Evolutionary conservation across 306 rosid species (phyloP).

Genomic region (Gynostemma pentaphyllum): DNA sequence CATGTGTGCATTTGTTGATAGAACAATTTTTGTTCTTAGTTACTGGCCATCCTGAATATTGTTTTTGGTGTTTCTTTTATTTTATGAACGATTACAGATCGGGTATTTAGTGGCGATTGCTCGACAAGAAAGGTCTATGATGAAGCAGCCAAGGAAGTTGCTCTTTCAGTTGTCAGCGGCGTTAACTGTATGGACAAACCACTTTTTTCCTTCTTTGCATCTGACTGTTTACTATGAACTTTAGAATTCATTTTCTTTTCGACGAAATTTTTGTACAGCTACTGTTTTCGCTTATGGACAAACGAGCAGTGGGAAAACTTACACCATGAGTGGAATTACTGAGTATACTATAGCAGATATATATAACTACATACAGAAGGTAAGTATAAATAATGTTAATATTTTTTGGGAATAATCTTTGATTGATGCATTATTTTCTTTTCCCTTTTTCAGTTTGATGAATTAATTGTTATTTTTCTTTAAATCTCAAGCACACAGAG

Average conservation of each 20-base stretch:
- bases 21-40: no score
- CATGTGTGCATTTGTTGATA: no score
- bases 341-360: constrained; percentile 74
- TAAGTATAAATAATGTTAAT: constrained; percentile 10
- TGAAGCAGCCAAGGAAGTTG: constrained; percentile 86
- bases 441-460: constrained; percentile 18
- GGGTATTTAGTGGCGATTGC: constrained; percentile 71
- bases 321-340: constrained; percentile 87
- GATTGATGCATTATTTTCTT: constrained; percentile 7
- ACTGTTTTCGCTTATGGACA: constrained; percentile 98
- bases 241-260: neutral
- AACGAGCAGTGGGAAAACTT: constrained; percentile 98
- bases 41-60: neutral
- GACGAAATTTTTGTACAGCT: constrained; percentile 40
- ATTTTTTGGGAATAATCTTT: neutral
- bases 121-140: constrained; percentile 81
- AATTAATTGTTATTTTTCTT: constrained; percentile 4
- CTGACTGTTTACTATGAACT: constrained; percentile 12
- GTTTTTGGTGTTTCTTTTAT: constrained; percentile 8
- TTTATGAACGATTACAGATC: constrained; percentile 34
- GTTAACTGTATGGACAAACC: constrained; percentile 62
- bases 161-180: constrained; percentile 85
- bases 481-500: constrained; percentile 50
- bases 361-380: constrained; percentile 58
- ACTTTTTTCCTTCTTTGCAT: neutral